Base-by-base conservation (phyloP, 2,329 filamentous ascomycete species). In the Sclerotiophoma versabilis region DNA sequence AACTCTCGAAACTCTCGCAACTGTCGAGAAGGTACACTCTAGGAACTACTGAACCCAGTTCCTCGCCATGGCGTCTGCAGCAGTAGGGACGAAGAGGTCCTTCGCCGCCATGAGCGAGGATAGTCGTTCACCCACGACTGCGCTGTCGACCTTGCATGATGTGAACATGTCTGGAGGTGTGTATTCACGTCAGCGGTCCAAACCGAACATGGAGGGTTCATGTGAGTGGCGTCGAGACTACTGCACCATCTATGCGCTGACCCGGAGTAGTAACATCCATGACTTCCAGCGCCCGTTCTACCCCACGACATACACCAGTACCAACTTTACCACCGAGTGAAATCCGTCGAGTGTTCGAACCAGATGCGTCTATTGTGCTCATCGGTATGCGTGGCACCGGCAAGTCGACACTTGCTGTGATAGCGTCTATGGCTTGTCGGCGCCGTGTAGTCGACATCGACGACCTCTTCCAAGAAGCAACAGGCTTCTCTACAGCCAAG, bases 361-460 rank as follows among this genome's bases (percentile, higher is more conserved):
- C 80, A 9, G 82, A 89, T 77, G 86, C 87, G 2, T 91, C 90
- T 1, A 85, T 93, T 49, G 83, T 92, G 6, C 79, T 93, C 15
- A 83, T 90, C 19, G 90, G 90, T 2, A 86, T 91, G 50, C 85
- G 88, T 12, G 90, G 89, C 10, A 85, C 87, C 5, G 90, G 90
- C 14, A 92, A 92, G 72, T 89, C 88, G 1, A 91, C 88, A 1
- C 77, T 93, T 10, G 90, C 87, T 12, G 84, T 93, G 41, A 91
- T 93, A 58, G 87, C 89, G 5, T 89, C 89, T 0, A 86, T 87
- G 7, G 87, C 88, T 42, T 86, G 90, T 71, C 84, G 85, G 47
- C 81, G 87, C 33, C 85, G 85, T 47, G 80, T 92, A 2, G 77
- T 92, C 47, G 89, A 92, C 58, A 81, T 87, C 27, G 89, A 92